These are phyloP conservation scores for Cladorrhinum sp. DNA, from an alignment of 2,329 filamentous ascomycete species.

Conservation along the genomic window DNA sequence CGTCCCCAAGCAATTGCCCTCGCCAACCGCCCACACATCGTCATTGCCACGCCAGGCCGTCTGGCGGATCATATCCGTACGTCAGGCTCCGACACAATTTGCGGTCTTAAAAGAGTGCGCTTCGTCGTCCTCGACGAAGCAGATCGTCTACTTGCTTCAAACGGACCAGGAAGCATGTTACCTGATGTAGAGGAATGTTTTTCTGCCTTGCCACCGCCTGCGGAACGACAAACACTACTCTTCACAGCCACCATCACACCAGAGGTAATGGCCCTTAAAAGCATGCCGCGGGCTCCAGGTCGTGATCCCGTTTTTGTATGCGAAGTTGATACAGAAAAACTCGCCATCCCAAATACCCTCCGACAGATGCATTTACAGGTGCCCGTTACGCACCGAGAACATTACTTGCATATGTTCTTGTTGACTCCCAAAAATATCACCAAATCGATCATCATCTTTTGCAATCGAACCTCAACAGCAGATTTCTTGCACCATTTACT, in stretches of 20 bases:
- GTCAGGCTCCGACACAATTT: conserved; percentile 87
- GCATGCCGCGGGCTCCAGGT: conserved; percentile 65
- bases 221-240: conserved; percentile 83
- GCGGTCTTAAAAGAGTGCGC: conserved; percentile 71
- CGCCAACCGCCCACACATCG: conserved; percentile 77
- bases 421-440: conserved; percentile 70
- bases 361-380: conserved; percentile 83
- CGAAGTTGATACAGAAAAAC: conserved; percentile 73
- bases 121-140: conserved; percentile 96
- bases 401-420: conserved; percentile 88
- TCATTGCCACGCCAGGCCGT: conserved; percentile 91
- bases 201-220: conserved; percentile 71
- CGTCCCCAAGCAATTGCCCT: conserved; percentile 82
- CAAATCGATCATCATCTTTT: conserved; percentile 87
- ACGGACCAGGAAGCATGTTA: conserved; percentile 81
- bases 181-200: conserved; percentile 89
- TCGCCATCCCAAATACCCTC: conserved; percentile 78
- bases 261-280: conserved; percentile 83
- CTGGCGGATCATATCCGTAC: conserved; percentile 90
- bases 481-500: conserved; percentile 86
- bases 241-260: conserved; percentile 96
- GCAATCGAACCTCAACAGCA: conserved; percentile 86
- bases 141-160: conserved; percentile 76
- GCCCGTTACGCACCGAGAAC: conserved; percentile 88
- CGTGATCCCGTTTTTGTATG: conserved; percentile 82